phyloP scores from a whole-genome alignment of 352 stramenopile species.

The Peronospora destructor region DNA sequence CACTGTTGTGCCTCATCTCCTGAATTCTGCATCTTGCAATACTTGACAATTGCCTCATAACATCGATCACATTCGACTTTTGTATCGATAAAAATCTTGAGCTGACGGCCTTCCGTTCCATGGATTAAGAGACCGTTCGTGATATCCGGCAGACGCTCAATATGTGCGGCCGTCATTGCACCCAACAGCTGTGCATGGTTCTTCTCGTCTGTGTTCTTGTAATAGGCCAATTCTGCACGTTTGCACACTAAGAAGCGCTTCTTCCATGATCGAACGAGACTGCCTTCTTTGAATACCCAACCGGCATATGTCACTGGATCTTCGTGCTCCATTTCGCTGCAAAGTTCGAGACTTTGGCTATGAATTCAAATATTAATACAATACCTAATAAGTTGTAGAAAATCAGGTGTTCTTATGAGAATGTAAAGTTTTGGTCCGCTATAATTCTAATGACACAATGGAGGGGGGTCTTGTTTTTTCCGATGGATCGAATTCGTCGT shows the following conservation, averaged over 20 bases:
- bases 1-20: conserved; percentile 21
- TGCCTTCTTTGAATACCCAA: conserved; percentile 77
- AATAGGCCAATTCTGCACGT: conserved; percentile 65
- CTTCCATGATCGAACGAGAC: conserved; percentile 76
- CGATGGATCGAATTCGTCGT: too few species aligned
- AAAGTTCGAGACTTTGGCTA: neutral
- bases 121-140: conserved; percentile 68
- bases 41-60: conserved; percentile 56
- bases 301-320: conserved; percentile 62
- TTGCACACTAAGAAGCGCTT: conserved; percentile 82
- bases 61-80: conserved; percentile 60
- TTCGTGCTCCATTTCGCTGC: conserved; percentile 21
- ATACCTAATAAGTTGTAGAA: too few species aligned
- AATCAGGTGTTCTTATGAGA: too few species aligned
- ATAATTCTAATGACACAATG: too few species aligned
- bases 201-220: conserved; percentile 64
- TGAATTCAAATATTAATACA: too few species aligned
- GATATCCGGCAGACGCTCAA: conserved; percentile 57
- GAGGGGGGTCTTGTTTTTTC: too few species aligned
- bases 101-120: conserved; percentile 52
- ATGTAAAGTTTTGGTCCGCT: too few species aligned
- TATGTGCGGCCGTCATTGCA: conserved; percentile 56
- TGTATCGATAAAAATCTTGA: conserved; percentile 81
- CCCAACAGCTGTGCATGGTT: conserved; percentile 65
- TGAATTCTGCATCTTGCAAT: conserved; percentile 34